Base-by-base conservation (phyloP, 768 basidiomycete genomes). In the Podaxis sp. region DNA sequence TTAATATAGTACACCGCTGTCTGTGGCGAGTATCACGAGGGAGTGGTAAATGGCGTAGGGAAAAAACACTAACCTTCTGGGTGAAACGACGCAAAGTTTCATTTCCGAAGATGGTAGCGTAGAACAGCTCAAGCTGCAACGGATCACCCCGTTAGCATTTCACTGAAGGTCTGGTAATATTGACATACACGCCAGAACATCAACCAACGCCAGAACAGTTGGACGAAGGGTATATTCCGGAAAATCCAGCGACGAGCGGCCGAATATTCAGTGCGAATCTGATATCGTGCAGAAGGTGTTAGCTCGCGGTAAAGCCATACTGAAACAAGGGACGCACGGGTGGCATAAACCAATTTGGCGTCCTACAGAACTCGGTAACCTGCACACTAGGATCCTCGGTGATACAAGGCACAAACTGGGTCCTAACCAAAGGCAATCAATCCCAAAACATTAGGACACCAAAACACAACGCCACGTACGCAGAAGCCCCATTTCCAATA, bases 401-500 rank as follows among this genome's bases (percentile, higher is more conserved):
- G 43, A 84, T 79, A 25, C 72, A 68, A 1, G 82, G 79, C 11
- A 84, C 65, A 57, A 84, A 77, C 67, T 89, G 85, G 2, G 81
- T 77, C 7, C 85, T 85, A 63, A 19, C 65, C 27, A 37, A 33
- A 54, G n/a, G 24, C 27, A 46, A n/a, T 17, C 9, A 46, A 4
- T 33, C 36, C 2, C 11, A 25, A 9, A 13, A 52, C 36, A 22
- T 40, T 22, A n/a, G 11, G 38, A 55, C 51, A 33, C 59, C 65
- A 65, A 57, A 66, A 55, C 12, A 73, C 64, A 17, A 65, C 17
- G 50, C 63, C n/a, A 73, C 78, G 50, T 65, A 85, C 79, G 80
- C 84, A 36, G 83, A 82, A 41, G 79, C 78, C 1, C 83, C 86
- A 64, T 84, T 85, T 8, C 86, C 87, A 63, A 87, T 77, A 4